Evolutionary conservation across 192 early-diverging fungal genomes (phyloP).

Genomic region (Coemansia brasiliensis): DNA sequence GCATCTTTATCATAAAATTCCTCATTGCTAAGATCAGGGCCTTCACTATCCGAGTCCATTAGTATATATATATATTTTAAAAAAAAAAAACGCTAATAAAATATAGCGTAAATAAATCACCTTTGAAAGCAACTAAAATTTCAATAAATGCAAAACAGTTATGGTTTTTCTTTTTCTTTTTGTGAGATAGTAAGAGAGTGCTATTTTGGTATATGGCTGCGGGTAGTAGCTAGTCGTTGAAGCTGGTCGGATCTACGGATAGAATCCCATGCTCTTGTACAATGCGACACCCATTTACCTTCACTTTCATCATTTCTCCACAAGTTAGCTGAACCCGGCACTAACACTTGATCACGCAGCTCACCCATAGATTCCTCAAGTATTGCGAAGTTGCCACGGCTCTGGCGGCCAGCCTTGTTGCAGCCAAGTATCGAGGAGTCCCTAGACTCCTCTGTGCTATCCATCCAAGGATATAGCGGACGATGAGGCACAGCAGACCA

Average conservation of each 20-base stretch:
- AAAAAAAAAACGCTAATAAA: neutral
- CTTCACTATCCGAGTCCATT: constrained; percentile 1
- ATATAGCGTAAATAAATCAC: too few species aligned
- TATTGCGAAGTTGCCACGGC: neutral
- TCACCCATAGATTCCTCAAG: neutral
- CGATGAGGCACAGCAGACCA: too few species aligned
- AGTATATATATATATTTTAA: neutral
- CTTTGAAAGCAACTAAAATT: too few species aligned
- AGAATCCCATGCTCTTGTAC: constrained; percentile 36
- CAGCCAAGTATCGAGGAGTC: constrained; percentile 15
- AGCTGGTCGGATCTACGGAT: constrained; percentile 36
- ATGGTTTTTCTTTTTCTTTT: too few species aligned
- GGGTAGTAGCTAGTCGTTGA: neutral
- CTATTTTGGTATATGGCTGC: too few species aligned
- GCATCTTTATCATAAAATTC: constrained; percentile 26
- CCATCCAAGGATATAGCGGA: neutral
- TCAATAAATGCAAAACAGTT: neutral
- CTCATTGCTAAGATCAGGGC: neutral
- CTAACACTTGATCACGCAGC: constrained; percentile 1
- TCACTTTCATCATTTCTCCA: constrained; percentile 1
- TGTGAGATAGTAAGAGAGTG: neutral
- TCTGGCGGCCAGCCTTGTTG: neutral
- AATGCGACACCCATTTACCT: constrained; percentile 27
- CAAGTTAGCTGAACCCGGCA: neutral
- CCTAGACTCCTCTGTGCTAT: neutral